A percentile compares a stretch with the other conserved stretches of the same genome.
Conservation (phyloP, 2,329 filamentous ascomycete species). For the Xylariaceae sp. region DNA sequence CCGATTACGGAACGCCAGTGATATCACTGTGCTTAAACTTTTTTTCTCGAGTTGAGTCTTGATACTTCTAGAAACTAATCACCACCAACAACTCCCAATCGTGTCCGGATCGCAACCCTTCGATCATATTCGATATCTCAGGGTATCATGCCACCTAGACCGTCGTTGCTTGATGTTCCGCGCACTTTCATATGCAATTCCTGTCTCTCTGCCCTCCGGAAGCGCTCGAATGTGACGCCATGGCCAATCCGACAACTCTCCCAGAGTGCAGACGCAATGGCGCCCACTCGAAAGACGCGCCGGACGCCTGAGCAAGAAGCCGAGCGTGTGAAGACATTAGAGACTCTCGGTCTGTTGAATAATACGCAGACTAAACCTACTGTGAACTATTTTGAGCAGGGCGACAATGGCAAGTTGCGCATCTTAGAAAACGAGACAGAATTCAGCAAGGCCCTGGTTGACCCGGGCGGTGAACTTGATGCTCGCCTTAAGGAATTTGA, state of each 20-base stretch:
- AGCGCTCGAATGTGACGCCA: conserved; percentile 20
- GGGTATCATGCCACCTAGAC: conserved; percentile 28
- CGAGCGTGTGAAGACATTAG: conserved; percentile 29
- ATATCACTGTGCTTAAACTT: conserved; percentile 12
- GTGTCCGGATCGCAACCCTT: not conserved
- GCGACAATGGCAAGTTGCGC: conserved; percentile 34
- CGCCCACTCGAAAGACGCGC: conserved; percentile 15
- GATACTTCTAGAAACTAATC: no score
- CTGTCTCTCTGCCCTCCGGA: conserved; percentile 27
- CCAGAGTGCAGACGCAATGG: conserved; percentile 16
- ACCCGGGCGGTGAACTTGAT: conserved; percentile 35
- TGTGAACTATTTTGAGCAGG: conserved; percentile 47
- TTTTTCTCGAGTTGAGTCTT: conserved; percentile 2
- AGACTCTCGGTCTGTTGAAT: conserved; percentile 27
- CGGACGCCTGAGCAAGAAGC: conserved; percentile 24
- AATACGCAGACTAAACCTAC: conserved; percentile 22
- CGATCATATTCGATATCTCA: not conserved
- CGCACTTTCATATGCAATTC: conserved; percentile 32
- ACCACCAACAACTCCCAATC: no score
- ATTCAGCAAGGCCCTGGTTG: conserved; percentile 37
- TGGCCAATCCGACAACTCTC: conserved; percentile 28
- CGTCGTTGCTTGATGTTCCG: conserved; percentile 21
- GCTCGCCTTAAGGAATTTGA: conserved; percentile 37
- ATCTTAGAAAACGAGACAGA: conserved; percentile 38
- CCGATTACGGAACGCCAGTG: not conserved